Percentiles rank a stretch among this genome's conserved stretches.
Conservation (phyloP, 2,329 filamentous ascomycete genomes). For the Cytospora paraplurivora region DNA sequence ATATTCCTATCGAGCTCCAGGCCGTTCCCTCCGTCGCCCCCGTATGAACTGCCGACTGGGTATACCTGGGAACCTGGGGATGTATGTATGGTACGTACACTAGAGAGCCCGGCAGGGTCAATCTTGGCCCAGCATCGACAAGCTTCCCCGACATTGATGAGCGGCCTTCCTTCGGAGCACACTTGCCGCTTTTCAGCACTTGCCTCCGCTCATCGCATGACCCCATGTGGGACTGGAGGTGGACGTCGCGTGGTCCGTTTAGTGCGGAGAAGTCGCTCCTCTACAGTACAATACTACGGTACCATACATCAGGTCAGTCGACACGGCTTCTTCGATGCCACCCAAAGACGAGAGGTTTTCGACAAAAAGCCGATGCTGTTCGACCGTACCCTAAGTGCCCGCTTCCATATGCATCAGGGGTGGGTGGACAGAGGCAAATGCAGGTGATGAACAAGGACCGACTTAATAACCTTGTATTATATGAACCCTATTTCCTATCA, state of each 20-base stretch:
- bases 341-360: too few species aligned
- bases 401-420: too few species aligned
- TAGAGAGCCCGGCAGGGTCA: neutral
- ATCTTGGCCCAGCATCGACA: slow-evolving; percentile 15
- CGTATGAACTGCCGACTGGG: too few species aligned
- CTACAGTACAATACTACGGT: slow-evolving; percentile 4
- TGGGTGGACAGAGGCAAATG: neutral
- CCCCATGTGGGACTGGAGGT: slow-evolving; percentile 24
- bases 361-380: too few species aligned
- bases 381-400: too few species aligned
- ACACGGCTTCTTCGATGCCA: neutral
- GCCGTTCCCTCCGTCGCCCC: too few species aligned
- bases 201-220: slow-evolving; percentile 24
- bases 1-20: too few species aligned
- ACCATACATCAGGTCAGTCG: slow-evolving; percentile 1
- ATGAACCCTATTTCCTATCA: neutral
- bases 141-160: neutral
- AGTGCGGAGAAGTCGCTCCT: slow-evolving; percentile 20
- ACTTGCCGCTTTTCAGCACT: slow-evolving; percentile 21
- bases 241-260: slow-evolving; percentile 21
- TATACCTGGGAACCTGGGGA: too few species aligned
- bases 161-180: slow-evolving; percentile 10
- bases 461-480: neutral
- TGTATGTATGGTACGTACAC: too few species aligned
- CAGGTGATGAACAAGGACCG: neutral